Evolutionary conservation across 1,284 basidiomycete species (phyloP).

Genomic region (Blastosporella zonata): DNA sequence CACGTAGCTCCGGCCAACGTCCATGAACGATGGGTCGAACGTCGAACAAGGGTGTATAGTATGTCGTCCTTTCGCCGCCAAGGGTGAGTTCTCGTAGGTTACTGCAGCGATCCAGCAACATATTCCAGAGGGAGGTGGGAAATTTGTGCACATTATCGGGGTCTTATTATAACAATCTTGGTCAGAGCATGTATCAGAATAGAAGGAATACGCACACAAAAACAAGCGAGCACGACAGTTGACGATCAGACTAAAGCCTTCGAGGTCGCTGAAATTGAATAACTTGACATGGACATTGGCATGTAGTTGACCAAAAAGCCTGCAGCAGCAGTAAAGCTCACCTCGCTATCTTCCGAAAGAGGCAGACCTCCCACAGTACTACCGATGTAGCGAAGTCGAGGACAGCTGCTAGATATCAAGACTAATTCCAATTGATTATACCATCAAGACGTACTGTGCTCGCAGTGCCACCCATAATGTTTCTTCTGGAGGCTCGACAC

Average conservation of each 20-base stretch:
- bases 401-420: slow-evolving; percentile 36
- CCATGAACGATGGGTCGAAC: slow-evolving; percentile 38
- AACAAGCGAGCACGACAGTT: slow-evolving; percentile 32
- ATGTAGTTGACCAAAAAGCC: background rate
- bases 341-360: slow-evolving; percentile 42
- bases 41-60: slow-evolving; percentile 31
- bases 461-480: slow-evolving; percentile 48
- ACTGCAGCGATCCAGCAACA: slow-evolving; percentile 46
- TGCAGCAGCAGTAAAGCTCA: slow-evolving; percentile 25
- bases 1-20: slow-evolving; percentile 43
- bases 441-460: slow-evolving; percentile 33
- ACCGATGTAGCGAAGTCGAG: slow-evolving; percentile 41
- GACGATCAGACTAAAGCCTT: slow-evolving; percentile 43
- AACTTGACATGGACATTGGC: slow-evolving; percentile 30
- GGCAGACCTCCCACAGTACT: slow-evolving; percentile 42
- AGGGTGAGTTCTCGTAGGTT: slow-evolving; percentile 43
- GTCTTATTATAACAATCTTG: background rate
- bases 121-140: slow-evolving; percentile 42
- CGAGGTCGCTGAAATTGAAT: slow-evolving; percentile 45
- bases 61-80: slow-evolving; percentile 35
- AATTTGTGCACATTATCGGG: slow-evolving; percentile 20
- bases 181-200: background rate
- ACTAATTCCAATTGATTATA: background rate
- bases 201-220: slow-evolving; percentile 26
- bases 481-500: slow-evolving; percentile 46